Evolutionary conservation across 176 grass and related monocot genomes (phyloP), one percentile per base, ranked within the genome.

Genomic region (Areca catechu): DNA sequence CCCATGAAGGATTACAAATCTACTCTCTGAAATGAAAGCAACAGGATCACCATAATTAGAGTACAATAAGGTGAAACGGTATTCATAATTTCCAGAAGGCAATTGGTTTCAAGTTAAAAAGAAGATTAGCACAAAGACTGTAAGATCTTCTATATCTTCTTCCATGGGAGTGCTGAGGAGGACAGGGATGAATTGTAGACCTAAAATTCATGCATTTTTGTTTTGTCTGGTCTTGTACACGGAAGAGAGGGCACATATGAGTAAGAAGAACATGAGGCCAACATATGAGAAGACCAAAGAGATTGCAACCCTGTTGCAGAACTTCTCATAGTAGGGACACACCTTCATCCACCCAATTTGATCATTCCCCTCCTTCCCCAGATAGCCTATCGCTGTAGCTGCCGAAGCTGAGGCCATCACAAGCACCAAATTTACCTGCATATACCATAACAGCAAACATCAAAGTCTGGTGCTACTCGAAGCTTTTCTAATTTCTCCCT

Each of bases 361-460:
- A 50, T 76, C 9, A 74, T 89, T 79, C 7, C 86, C 81, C 50
- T 65, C 57, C 80, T 75, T 65, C 16, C 66, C 74, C 1, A 89
- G 9, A 18, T 72, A 69, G 4, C 74, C 66, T 0, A 89, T 5
- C 3, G 77, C 70, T 0, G 77, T 75, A 0, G 81, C 86, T 0
- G 49, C 74, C 0, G 74, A 58, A 3, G 58, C 70, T 14, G 71
- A 62, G 28, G 77, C 77, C 70, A 73, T 60, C 49, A 53, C 15
- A 22, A 89, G 28, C 49, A 50, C 74, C 58, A 82, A 64, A 17
- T 49, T 51, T 14, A 79, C 0, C 81, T 76, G 62, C 54, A 27
- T 15, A 0, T 12, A 49, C 4, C 7, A 54, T 18, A 16, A 18
- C 18, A 17, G 24, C 7, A 57, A 2, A 2, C 12, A 57, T 16